phyloP scores from a whole-genome alignment of 768 basidiomycete genomes.

The Naganishia antarctica region DNA sequence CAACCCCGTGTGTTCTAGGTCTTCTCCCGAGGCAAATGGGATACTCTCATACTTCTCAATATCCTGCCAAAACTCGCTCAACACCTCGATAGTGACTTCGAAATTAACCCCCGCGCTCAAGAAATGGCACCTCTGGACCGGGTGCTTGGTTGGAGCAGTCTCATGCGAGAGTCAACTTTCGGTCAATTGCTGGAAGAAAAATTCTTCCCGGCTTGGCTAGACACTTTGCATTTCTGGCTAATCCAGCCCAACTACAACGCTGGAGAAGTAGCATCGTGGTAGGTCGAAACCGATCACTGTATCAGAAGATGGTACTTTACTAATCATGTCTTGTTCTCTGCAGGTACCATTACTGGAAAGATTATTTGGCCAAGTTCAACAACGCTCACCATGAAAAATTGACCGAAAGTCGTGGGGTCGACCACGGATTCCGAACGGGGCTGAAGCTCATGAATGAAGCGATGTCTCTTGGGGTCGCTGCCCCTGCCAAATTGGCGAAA shows the following conservation, averaged over 20 bases:
- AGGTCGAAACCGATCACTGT: slow-evolving; percentile 47
- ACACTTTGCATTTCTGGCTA: slow-evolving; percentile 86
- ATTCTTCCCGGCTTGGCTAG: slow-evolving; percentile 97
- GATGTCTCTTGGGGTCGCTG: slow-evolving; percentile 75
- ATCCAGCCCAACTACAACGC: slow-evolving; percentile 80
- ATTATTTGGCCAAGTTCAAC: slow-evolving; percentile 56
- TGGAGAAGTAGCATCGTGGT: slow-evolving; percentile 92
- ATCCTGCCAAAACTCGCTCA: slow-evolving; percentile 85
- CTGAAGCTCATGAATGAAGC: slow-evolving; percentile 92
- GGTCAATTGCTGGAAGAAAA: slow-evolving; percentile 79
- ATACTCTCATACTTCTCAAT: slow-evolving; percentile 80
- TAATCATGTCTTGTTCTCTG: no score
- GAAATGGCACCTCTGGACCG: slow-evolving; percentile 72
- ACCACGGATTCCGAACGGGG: slow-evolving; percentile 77
- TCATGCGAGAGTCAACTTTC: slow-evolving; percentile 71
- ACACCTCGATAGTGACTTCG: slow-evolving; percentile 69
- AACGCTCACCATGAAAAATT: slow-evolving; percentile 19
- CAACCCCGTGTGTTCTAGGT: no score
- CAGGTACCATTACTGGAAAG: slow-evolving; percentile 71
- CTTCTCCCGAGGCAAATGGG: slow-evolving; percentile 79
- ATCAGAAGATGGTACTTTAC: no score
- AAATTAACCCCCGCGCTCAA: slow-evolving; percentile 84
- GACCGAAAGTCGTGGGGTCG: slow-evolving; percentile 60
- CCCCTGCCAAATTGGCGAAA: slow-evolving; percentile 55
- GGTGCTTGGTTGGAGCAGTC: slow-evolving; percentile 69